phyloP scores from a whole-genome alignment of 1,139 yeast species.

The Hemisphaericaspora xylofermentans region DNA sequence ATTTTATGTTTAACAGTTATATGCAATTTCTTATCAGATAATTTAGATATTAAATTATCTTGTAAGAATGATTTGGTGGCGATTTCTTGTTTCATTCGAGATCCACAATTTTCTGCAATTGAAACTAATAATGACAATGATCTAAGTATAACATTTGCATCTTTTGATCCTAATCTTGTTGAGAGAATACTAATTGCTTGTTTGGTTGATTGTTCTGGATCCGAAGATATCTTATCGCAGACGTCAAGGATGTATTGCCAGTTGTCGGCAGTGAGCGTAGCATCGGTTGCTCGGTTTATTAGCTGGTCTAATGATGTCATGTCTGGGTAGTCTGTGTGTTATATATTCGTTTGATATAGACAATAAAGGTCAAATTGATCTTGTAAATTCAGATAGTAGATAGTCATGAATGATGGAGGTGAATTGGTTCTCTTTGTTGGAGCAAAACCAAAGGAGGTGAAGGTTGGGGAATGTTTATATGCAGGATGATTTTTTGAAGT shows the following conservation, averaged over 20 bases:
- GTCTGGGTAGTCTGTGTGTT: background rate
- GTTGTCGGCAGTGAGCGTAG: slow-evolving; percentile 77
- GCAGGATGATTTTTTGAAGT: too few species aligned
- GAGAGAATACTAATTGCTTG: slow-evolving; percentile 53
- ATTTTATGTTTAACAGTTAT: slow-evolving; percentile 63
- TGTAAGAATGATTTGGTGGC: slow-evolving; percentile 69
- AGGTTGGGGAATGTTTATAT: too few species aligned
- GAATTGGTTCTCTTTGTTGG: too few species aligned
- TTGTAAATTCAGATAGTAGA: too few species aligned
- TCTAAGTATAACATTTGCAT: slow-evolving; percentile 80
- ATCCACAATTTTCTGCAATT: slow-evolving; percentile 91
- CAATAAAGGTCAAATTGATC: background rate
- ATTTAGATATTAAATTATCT: slow-evolving; percentile 49
- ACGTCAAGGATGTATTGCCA: slow-evolving; percentile 83
- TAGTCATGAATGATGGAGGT: too few species aligned
- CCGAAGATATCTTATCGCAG: slow-evolving; percentile 73
- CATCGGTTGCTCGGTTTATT: slow-evolving; percentile 76
- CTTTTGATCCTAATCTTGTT: slow-evolving; percentile 54
- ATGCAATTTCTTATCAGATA: slow-evolving; percentile 62
- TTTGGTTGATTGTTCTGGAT: slow-evolving; percentile 63
- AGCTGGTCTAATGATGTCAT: slow-evolving; percentile 15
- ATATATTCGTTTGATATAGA: background rate
- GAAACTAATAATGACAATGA: slow-evolving; percentile 71
- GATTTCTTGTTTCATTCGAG: slow-evolving; percentile 77
- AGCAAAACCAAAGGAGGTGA: too few species aligned